Evolutionary conservation across 306 rosid species (phyloP), one percentile per base, ranked within the genome.

Genomic region (Begonia masoniana): DNA sequence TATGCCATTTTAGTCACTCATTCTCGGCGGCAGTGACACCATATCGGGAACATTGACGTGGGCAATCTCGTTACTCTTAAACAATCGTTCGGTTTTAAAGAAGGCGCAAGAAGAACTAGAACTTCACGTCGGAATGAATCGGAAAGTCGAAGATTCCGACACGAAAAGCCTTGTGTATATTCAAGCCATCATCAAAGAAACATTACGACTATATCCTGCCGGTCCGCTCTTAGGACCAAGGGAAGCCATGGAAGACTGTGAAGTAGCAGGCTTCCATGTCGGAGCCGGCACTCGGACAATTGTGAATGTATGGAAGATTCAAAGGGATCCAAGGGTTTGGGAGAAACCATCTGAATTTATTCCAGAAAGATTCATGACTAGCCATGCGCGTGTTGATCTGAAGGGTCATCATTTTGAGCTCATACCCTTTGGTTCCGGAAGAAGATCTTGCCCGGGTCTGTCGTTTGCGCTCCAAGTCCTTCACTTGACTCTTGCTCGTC

Each of bases 311-410:
- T 72, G 80, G 75, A 79, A 74, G 74, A 74, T 83, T 48, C 93
- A 83, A 0, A 72, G 82, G 35, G 93, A 83, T 57, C 80, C 83
- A 9, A 56, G 67, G 36, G 67, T 74, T 16, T 82, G 83, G 81
- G 4, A 68, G 9, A 63, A 76, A n/a, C 74, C 87, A 7, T 56
- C 51, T 17, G 62, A 35, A 13, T 79, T 79, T 51, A 12, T 13
- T 31, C 86, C 86, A 0, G 85, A 79, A 56, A 79, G 79, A 49
- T 79, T 79, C 60, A 50, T 74, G 43, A 50, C 63, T 12, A 67
- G 19, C 50, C 16, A 69, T n/a, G 47, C 55, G 5, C 5, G 58
- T 6, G 57, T 70, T 12, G 93, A 83, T 47, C 41, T 74, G 21
- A 68, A 59, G 60, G 84, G 87, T 3, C 87, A 69, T 42, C 56